Conservation (phyloP, 2,329 filamentous ascomycete species). For the Akanthomyces dipterigenus region DNA sequence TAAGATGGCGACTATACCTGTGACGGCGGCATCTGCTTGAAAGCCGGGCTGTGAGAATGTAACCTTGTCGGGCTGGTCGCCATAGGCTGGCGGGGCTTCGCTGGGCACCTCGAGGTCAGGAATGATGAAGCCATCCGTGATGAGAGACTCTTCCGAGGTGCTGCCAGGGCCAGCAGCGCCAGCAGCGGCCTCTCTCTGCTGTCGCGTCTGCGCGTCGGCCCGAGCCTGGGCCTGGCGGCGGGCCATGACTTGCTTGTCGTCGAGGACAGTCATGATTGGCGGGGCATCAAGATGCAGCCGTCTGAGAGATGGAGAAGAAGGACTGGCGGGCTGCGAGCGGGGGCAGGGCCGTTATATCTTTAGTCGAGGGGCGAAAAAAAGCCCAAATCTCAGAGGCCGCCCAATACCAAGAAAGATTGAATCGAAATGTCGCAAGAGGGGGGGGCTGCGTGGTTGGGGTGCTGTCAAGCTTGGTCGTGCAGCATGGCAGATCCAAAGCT, state of each 20-base stretch:
- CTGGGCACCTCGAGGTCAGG: constrained; percentile 34
- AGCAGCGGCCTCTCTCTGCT: not conserved
- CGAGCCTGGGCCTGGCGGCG: constrained; percentile 8
- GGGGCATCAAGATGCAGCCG: not conserved
- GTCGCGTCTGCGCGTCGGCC: not conserved
- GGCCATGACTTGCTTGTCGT: constrained; percentile 22
- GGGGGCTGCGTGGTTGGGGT: not conserved
- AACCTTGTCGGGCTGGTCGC: constrained; percentile 48
- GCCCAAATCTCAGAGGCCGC: not conserved
- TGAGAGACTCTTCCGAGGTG: constrained; percentile 21
- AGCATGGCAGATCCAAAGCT: not conserved
- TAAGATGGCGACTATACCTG: constrained; percentile 29
- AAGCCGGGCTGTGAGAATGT: constrained; percentile 57
- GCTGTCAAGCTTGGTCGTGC: not conserved
- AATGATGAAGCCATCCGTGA: constrained; percentile 33
- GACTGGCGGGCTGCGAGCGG: not conserved
- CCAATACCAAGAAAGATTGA: not conserved
- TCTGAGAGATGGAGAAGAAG: not conserved
- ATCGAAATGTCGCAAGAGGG: not conserved
- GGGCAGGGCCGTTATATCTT: not conserved
- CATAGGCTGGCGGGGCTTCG: constrained; percentile 51
- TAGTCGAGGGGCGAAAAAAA: not conserved
- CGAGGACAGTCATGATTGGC: constrained; percentile 21
- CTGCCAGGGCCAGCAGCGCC: not conserved
- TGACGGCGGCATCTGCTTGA: constrained; percentile 54